Percentiles rank a stretch among this genome's conserved stretches.
Conservation (phyloP, 768 basidiomycete genomes). For the Daedalea quercina region DNA sequence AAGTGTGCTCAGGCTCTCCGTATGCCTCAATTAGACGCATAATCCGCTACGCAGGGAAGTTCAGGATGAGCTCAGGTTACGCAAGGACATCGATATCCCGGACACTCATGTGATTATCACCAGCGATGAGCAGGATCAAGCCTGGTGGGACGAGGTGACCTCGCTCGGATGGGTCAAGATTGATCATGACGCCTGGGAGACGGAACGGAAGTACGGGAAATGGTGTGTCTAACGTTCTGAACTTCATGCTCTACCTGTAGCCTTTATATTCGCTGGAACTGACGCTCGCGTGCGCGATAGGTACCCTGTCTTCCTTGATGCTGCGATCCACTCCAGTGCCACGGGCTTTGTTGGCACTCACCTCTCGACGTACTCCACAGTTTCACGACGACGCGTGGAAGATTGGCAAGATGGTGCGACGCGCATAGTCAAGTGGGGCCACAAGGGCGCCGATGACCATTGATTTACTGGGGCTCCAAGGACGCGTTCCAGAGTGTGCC, state of each 20-base stretch:
- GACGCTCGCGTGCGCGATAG: conserved; percentile 26
- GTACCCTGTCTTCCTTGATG: conserved; percentile 72
- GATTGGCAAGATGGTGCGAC: conserved; percentile 56
- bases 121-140: conserved; percentile 34
- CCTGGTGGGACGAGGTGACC: conserved; percentile 32
- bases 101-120: conserved; percentile 33
- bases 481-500: too few relatives aligned
- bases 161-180: conserved; percentile 30
- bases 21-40: background rate
- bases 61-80: conserved; percentile 26
- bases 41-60: conserved; percentile 22
- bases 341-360: conserved; percentile 69
- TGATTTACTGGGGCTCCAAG: background rate
- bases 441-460: conserved; percentile 49
- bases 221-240: conserved; percentile 23
- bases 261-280: background rate
- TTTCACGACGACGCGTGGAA: conserved; percentile 60
- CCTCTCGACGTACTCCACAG: conserved; percentile 60
- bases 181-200: conserved; percentile 27
- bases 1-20: background rate
- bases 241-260: background rate
- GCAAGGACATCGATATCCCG: conserved; percentile 23
- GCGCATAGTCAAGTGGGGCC: conserved; percentile 54
- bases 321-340: conserved; percentile 61
- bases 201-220: conserved; percentile 26